These are phyloP conservation scores for Xylariaceae sp. DNA, from an alignment of 2,329 filamentous ascomycete species.

Conservation along the genomic window DNA sequence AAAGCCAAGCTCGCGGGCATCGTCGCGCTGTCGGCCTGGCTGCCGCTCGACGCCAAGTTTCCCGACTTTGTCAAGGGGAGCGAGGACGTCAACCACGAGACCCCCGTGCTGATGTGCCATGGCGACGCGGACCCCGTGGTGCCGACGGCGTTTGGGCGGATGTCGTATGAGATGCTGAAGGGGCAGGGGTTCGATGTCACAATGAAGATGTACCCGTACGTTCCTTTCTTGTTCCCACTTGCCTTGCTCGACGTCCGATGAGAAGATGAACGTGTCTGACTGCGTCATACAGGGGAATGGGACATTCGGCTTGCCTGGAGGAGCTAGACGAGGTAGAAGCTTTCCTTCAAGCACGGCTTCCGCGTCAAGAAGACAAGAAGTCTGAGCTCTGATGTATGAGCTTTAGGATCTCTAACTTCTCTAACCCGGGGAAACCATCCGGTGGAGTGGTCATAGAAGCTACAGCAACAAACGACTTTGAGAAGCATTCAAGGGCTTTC, in stretches of 20 bases:
- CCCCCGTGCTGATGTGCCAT: constrained; percentile 85
- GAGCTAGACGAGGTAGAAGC: constrained; percentile 80
- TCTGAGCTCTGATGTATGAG: constrained; percentile 27
- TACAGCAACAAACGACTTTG: too few species aligned
- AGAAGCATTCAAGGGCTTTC: too few species aligned
- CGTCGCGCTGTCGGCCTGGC: constrained; percentile 77
- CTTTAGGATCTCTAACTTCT: too few species aligned
- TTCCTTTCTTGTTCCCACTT: constrained; percentile 5
- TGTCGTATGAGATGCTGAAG: constrained; percentile 63
- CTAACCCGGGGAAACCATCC: too few species aligned
- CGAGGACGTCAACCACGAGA: constrained; percentile 61
- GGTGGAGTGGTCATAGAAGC: too few species aligned
- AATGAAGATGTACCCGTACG: constrained; percentile 71
- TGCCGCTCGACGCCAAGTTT: constrained; percentile 65
- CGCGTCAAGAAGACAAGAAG: constrained; percentile 36
- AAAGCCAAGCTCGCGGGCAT: constrained; percentile 77
- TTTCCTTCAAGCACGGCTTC: constrained; percentile 45
- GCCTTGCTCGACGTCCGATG: not conserved
- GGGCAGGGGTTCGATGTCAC: constrained; percentile 68
- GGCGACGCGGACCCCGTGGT: constrained; percentile 76
- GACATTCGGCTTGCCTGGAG: constrained; percentile 69
- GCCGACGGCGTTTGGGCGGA: constrained; percentile 60
- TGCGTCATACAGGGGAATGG: constrained; percentile 51
- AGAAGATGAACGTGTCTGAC: constrained; percentile 1
- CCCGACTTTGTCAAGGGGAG: constrained; percentile 50